Evolutionary conservation across 352 stramenopile species (phyloP), one percentile per base, ranked within the genome.

Genomic region (Pythium phragmitis): DNA sequence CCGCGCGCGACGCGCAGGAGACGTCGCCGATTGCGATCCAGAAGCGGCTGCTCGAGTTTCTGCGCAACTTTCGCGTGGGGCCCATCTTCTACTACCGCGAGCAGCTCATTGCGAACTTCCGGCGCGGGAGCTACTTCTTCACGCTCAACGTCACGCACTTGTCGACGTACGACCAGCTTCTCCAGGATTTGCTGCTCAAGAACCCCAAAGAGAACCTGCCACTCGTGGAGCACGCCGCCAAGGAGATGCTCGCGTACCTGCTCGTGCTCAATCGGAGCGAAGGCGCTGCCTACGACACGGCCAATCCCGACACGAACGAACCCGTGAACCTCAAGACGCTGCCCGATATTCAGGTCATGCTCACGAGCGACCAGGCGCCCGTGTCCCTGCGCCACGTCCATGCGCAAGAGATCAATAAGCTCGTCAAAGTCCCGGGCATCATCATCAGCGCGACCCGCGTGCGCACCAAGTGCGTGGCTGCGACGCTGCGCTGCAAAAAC

Each of bases 361-460:
- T 97, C 13, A 80, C 75, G 34, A 96, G 88, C 59, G 87, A 94
- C 45, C 84, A 92, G 75, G 74, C 74, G 30, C 57, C 72, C 34
- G 79, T 87, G 13, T 73, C 84, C 5, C 71, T 98, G 37, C 84
- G 91, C 3, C 73, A 90, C 21, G 84, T 98, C 26, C 87, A 96
- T 47, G 85, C 91, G 8, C 86, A 94, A 43, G 87, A 97, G 66
- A 94, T 98, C 56, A 96, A 96, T 63, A 80, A 82, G 26, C 75
- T 97, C 26, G 83, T 97, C 26, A 96, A 96, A 68, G 84, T 97
- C 12, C 96, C 96, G 0, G 97, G 97, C 14, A 99, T 99, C 65
- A 85, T 99, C 51, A 98, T 99, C 69, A 98, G 89, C 50, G 96
- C 96, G 50, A 97, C 87, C 28, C 83, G 92, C 43, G 90, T 98